Evolutionary conservation across 352 stramenopile species (phyloP), one percentile per base, ranked within the genome.

Genomic region (Pythium chondricola): DNA sequence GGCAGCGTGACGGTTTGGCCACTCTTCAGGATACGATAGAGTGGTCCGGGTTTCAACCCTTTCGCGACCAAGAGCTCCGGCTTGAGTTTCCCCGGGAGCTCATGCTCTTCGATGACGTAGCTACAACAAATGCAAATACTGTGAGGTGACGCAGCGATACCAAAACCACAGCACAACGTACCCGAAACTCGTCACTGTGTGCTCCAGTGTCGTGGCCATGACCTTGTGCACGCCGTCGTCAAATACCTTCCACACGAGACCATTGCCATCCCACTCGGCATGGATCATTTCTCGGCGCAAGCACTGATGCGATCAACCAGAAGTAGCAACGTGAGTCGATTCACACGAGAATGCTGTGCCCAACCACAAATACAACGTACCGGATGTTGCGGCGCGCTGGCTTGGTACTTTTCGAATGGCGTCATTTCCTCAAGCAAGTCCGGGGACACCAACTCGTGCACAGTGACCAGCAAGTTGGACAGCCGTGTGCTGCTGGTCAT

Each of bases 1-100:
- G 74, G 63, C 41, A 98, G 78, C 7, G 80, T 86, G 20, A 98
- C 76, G 43, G 55, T 76, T 24, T 83, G 68, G 18, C 94, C 94
- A 24, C 78, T 46, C 61, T 98, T 98, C 13, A 98, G 63, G 65
- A 83, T 51, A 17, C 71, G 71, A 67, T 96, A 98, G 29, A 95
- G 60, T 7, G 90, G 94, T 45, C 94, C 94, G 33, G 74, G 79
- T 8, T 72, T 75, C n/a, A 98, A 60, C 1, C 88, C 86, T 26
- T 93, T 63, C 17, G 62, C 63, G n/a, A 63, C 75, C 3, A 96
- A 75, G 17, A 78, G 72, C n/a, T 92, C 74, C 0, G 86, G 59
- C 9, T 92, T 62, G 30, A 98, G 86, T 48, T 93, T 95, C 5
- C 91, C 91, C 33, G 81, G 69, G 30, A 78, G 55, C 5, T 67